Base-by-base conservation (phyloP, 108 stramenopile species). In the Asterionellopsis glacialis region DNA sequence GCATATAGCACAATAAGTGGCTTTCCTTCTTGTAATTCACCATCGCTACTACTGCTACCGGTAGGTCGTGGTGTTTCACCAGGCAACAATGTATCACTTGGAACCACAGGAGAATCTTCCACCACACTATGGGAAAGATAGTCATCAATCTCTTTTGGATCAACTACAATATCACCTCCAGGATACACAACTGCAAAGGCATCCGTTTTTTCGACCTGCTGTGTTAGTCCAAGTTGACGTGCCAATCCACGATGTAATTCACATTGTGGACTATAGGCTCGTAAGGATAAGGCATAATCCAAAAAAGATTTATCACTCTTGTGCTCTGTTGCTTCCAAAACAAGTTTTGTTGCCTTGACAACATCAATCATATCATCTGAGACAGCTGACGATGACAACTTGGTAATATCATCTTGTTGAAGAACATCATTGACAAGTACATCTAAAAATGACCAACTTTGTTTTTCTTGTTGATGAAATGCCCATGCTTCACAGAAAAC, bases 241-340 rank as follows among this genome's bases (percentile, higher is more conserved):
- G 86, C 88, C 55, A 93, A 52, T 40, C 68, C 66, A 16, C 91
- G 76, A 61, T 89, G 86, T 75, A 93, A 57, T 68, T 93, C 88
- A 67, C 91, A 93, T 27, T 73, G 65, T 28, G 91, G 91, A 57
- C 70, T 72, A 25, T 81, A 57, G n/a, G 88, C 79, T 15, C 91
- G 75, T 57, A 89, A 59, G 11, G 80, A 47, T 57, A 93, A 49
- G 19, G 81, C 63, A 49, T 76, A 63, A 23, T 70, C 51, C 11
- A 92, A 67, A 55, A 77, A 52, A 5, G 71, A 62, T 19, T 55
- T 16, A 55, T 79, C 72, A 26, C 45, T 39, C 19, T 45, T 16
- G 11, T 54, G 43, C 48, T 74, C 61, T 28, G 82, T 57, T 2
- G 72, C 69, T 55, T 67, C 48, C 24, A 65, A 38, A 38, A 70